Base-by-base conservation (phyloP, 2,329 filamentous ascomycete genomes). In the Neopestalotiopsis sp. region DNA sequence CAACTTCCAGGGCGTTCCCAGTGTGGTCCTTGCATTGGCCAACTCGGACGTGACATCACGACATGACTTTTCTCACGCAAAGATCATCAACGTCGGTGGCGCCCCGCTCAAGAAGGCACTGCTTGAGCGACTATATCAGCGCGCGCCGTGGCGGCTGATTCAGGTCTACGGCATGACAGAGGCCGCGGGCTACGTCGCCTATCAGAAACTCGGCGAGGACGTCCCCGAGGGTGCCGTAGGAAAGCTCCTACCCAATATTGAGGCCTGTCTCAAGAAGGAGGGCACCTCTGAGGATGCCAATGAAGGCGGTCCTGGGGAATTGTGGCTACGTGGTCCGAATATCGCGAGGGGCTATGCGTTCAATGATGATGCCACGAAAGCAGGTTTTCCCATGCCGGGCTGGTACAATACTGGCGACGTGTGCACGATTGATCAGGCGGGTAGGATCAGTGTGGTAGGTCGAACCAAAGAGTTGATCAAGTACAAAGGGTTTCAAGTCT, bases 361-460 rank as follows among this genome's bases (percentile, higher is more conserved):
- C 72, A 79, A 83, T 40, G 75, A 79, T 4, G 78, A 80, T 40
- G 79, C 79, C 1, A 83, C 79, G 28, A 71, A 74, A 32, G 77
- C 78, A 10, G 79, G 75, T 2, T 82, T 85, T 58, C 79, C 79
- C 4, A 69, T 76, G 12, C 64, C 74, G 3, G 81, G 80, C 0
- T 85, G 82, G 82, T 83, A 82, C 66, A 82, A 81, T 61, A 86
- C 84, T 0, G 83, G 84, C 1, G 83, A 86, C 67, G 79, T 85
- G 1, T 83, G 81, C 61, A 78, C 73, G 1, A 76, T 82, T 40
- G 79, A 80, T 67, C 65, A 68, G 0, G 58, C 78, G 1, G 79
- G 79, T 1, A 71, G 74, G 3, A 68, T 82, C 5, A 78, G 73
- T 49, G 77, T 83, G 13, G 77, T 82, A 9, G 81, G 80, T 1